Evolutionary conservation across 2,329 filamentous ascomycete species (phyloP).

Genomic region (Colletotrichum sp.): DNA sequence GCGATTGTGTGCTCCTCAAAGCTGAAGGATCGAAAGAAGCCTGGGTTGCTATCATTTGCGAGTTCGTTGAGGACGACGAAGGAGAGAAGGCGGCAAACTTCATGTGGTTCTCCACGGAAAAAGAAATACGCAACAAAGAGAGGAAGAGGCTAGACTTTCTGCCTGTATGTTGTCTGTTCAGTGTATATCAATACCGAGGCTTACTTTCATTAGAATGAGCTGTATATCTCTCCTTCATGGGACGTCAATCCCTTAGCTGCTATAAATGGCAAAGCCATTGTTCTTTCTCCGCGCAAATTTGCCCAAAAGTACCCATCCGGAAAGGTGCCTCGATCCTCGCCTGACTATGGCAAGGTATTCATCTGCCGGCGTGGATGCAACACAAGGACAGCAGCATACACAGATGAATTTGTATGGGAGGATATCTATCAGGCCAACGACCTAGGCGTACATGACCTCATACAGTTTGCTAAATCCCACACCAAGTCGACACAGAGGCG

Average conservation of each 20-base stretch:
- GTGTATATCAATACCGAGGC: not conserved
- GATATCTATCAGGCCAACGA: conserved; percentile 74
- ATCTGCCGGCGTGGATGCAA: conserved; percentile 90
- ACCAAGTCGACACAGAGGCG: conserved; percentile 74
- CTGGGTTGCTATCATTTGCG: conserved; percentile 89
- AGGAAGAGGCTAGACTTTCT: conserved; percentile 84
- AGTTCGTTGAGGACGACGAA: conserved; percentile 78
- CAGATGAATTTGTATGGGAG: conserved; percentile 92
- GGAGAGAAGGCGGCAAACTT: conserved; percentile 84
- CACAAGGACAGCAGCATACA: conserved; percentile 87
- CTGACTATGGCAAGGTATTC: conserved; percentile 84
- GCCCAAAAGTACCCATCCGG: conserved; percentile 74
- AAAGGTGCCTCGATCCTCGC: conserved; percentile 73
- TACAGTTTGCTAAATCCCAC: conserved; percentile 70
- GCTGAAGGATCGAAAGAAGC: conserved; percentile 86
- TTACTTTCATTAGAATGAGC: conserved; percentile 69
- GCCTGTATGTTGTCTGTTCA: conserved; percentile 51
- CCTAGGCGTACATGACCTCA: conserved; percentile 69
- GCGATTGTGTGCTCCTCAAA: conserved; percentile 86
- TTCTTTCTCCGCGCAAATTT: conserved; percentile 78
- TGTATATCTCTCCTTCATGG: conserved; percentile 88
- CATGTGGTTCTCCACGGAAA: conserved; percentile 94
- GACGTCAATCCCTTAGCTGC: conserved; percentile 87
- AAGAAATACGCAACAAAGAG: conserved; percentile 82
- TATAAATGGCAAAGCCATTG: conserved; percentile 86